Evolutionary conservation across 1,139 yeast genomes (phyloP), one percentile per base, ranked within the genome.

Genomic region (Lodderomyces metapsilosis): DNA sequence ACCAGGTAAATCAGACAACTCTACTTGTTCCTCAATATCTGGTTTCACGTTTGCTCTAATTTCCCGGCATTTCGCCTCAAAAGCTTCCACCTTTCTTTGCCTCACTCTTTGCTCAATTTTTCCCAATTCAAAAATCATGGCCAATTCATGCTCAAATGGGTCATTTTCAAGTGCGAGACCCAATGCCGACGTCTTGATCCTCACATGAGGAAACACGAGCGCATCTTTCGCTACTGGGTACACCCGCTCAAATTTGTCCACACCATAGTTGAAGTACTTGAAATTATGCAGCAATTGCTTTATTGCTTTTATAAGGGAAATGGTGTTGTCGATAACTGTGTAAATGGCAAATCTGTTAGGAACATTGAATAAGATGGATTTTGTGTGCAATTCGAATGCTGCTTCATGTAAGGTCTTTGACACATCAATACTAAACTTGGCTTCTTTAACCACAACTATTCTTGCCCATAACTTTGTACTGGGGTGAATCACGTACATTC

Each of bases 291-390:
- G 57, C 22, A 85, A 66, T 46, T 84, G 88, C 43, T 68, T 71
- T 13, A 77, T 59, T 0, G 88, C 75, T 56, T 86, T 86, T 44
- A 71, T 72, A 42, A 80, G 63, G 0, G 87, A 80, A 30, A 84
- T 74, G 2, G 80, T 56, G 50, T 83, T 83, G 50, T 86, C 95
- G 41, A 84, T 66, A 30, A 85, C 76, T 9, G 79, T 76, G 58
- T 82, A 84, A 45, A 84, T 76, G 42, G 82, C 67, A 53, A 82
- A 82, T 46, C 80, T 80, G 53, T 80, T 80, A 1, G 88, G 87
- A 39, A 82, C 64, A 40, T 61, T 63, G 34, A 73, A 50, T 34
- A 72, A 51, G 9, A 71, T 56, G 2, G 64, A 58, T 11, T 52
- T 53, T 7, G 73, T 52, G 1, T 46, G 46, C 13, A 69, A 49